Evolutionary conservation across 805 yeast species (phyloP).

Genomic region (Middelhovenomyces tepae): DNA sequence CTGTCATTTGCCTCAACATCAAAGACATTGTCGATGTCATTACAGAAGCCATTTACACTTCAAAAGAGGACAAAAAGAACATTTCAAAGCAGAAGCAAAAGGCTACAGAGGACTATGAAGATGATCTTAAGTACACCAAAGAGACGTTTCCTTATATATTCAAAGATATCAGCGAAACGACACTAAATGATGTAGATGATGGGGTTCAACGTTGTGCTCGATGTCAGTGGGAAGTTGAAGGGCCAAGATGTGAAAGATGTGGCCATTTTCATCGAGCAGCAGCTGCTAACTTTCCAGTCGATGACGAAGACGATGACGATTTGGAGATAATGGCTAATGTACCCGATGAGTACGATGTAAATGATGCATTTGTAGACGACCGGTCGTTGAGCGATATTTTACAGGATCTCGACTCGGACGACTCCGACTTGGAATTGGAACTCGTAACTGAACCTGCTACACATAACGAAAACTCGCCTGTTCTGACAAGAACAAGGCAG

Average conservation of each 20-base stretch:
- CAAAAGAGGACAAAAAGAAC: constrained; percentile 1
- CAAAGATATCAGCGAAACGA: constrained; percentile 27
- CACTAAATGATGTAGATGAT: constrained; percentile 47
- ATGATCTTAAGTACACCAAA: constrained; percentile 27
- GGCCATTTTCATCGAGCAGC: constrained; percentile 18
- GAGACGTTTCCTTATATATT: constrained; percentile 40
- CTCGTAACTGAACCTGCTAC: constrained; percentile 1
- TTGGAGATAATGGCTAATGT: neutral
- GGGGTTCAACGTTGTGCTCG: constrained; percentile 58
- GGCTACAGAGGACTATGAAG: constrained; percentile 7
- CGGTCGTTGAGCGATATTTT: neutral
- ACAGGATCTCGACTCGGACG: neutral
- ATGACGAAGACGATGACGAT: constrained; percentile 6
- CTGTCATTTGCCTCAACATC: constrained; percentile 10
- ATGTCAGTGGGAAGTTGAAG: constrained; percentile 67
- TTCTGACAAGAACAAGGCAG: neutral
- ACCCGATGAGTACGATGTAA: constrained; percentile 1
- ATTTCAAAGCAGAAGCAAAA: constrained; percentile 6
- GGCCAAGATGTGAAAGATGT: constrained; percentile 47
- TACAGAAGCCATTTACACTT: constrained; percentile 2
- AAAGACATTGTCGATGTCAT: constrained; percentile 6
- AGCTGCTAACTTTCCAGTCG: neutral
- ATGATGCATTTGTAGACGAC: neutral
- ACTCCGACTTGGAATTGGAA: neutral
- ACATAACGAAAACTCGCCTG: neutral